Evolutionary conservation across 2,329 filamentous ascomycete species (phyloP).

Genomic region (Knufia petricola): DNA sequence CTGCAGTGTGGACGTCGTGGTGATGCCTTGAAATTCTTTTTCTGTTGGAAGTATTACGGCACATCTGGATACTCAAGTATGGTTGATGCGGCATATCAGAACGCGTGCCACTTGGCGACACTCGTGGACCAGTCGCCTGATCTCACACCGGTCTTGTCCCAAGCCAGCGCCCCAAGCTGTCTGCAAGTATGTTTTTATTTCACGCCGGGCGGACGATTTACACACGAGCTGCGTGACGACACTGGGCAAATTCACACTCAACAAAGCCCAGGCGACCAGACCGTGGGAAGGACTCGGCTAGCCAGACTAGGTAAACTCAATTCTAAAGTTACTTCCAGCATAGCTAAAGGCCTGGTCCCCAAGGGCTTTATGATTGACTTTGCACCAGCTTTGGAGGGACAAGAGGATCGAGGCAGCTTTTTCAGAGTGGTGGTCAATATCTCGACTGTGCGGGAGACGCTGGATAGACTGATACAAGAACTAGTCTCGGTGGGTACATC

Average conservation of each 20-base stretch:
- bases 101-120: constrained; percentile 58
- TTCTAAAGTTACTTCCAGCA: constrained; percentile 45
- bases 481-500: background rate
- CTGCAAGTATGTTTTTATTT: constrained; percentile 95
- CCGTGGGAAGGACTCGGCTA: background rate
- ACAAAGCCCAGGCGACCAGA: background rate
- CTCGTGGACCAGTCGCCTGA: constrained; percentile 47
- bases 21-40: constrained; percentile 76
- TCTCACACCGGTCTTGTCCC: constrained; percentile 56
- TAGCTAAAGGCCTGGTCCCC: constrained; percentile 45
- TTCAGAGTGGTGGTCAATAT: constrained; percentile 61
- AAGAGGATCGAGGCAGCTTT: constrained; percentile 34
- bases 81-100: constrained; percentile 62
- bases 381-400: constrained; percentile 37
- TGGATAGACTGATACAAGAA: constrained; percentile 48
- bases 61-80: constrained; percentile 59
- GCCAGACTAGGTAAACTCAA: constrained; percentile 36
- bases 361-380: constrained; percentile 63
- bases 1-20: constrained; percentile 84
- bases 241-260: background rate
- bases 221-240: constrained; percentile 25
- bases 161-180: constrained; percentile 69
- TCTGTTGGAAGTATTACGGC: constrained; percentile 87
- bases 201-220: constrained; percentile 47
- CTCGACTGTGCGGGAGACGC: constrained; percentile 48